Conservation (phyloP, 1,284 basidiomycete species). For the Ganoderma lucidum region DNA sequence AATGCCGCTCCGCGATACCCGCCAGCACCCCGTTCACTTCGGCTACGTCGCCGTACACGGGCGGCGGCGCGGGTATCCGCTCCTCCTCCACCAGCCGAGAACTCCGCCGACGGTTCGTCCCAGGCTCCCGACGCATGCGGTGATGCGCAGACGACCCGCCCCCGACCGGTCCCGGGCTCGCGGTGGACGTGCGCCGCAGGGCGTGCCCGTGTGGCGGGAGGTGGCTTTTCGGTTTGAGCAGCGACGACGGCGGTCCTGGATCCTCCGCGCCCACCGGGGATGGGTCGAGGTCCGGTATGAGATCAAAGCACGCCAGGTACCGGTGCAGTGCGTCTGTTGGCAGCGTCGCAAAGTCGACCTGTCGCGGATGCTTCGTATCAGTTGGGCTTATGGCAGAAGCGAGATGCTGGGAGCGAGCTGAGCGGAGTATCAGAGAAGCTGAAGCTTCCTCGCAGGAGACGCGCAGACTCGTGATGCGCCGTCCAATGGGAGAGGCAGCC, state of each 20-base stretch:
- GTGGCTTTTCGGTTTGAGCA: constrained; percentile 50
- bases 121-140: constrained; percentile 68
- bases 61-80: constrained; percentile 46
- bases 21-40: constrained; percentile 74
- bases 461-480: constrained; percentile 10
- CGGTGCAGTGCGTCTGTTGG: constrained; percentile 65
- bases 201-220: constrained; percentile 48
- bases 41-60: constrained; percentile 70
- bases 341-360: constrained; percentile 79
- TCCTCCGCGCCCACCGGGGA: constrained; percentile 70
- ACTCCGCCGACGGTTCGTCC: constrained; percentile 67
- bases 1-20: constrained; percentile 72
- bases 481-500: neutral
- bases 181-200: constrained; percentile 41
- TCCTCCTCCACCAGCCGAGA: constrained; percentile 74
- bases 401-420: constrained; percentile 4
- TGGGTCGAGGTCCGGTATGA: constrained; percentile 72
- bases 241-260: constrained; percentile 69
- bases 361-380: constrained; percentile 30
- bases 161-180: constrained; percentile 44
- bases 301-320: constrained; percentile 74
- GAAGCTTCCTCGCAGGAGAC: neutral
- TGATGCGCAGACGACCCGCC: constrained; percentile 62
- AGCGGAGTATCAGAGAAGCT: constrained; percentile 6
- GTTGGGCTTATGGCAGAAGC: constrained; percentile 19